Evolutionary conservation across 805 yeast genomes (phyloP), one percentile per base, ranked within the genome.

Genomic region (Candida jianshihensis): DNA sequence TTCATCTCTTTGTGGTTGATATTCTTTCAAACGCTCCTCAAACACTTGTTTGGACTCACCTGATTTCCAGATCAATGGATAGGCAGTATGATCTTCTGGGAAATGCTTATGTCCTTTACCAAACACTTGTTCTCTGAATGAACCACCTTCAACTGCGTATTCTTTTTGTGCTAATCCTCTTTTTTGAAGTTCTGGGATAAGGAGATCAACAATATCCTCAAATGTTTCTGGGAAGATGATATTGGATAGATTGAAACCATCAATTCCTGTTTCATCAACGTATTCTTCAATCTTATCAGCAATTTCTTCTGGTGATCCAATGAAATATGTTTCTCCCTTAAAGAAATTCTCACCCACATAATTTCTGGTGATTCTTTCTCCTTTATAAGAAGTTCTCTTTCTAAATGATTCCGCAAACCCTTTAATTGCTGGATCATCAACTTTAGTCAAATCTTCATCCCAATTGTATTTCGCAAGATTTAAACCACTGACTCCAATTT

Each of bases 201-300:
- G 13, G 4, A 27, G 20, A 11, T 27, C 30, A 16, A 27, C 30
- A n/a, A 27, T 27, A 11, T 17, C n/a, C 6, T 16, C 20, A 11
- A 27, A 27, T 10, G 30, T 27, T 17, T 27, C 30, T 8, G 30
- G 30, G 30, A 17, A 27, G 30, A 27, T 11, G 8, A 27, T 17
- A n/a, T 27, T 27, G 7, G 19, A 10, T 13, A 27, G 12, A 14
- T 27, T 27, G 30, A 27, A 27, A 5, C 30, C 30, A 17, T 27
- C 30, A 27, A 27, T 27, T 10, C 30, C 30, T 27, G 30, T 16
- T n/a, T 27, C 30, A 27, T 27, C 30, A 27, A 27, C 30, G 13
- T 27, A 27, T 11, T 27, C 20, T 11, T 27, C 30, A 7, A 27
- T 27, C 12, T 27, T 16, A 11, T 27, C 30, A 9, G 30, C 30